Evolutionary conservation across 2,329 filamentous ascomycete species (phyloP).

Genomic region (Mycocentrospora acerina): DNA sequence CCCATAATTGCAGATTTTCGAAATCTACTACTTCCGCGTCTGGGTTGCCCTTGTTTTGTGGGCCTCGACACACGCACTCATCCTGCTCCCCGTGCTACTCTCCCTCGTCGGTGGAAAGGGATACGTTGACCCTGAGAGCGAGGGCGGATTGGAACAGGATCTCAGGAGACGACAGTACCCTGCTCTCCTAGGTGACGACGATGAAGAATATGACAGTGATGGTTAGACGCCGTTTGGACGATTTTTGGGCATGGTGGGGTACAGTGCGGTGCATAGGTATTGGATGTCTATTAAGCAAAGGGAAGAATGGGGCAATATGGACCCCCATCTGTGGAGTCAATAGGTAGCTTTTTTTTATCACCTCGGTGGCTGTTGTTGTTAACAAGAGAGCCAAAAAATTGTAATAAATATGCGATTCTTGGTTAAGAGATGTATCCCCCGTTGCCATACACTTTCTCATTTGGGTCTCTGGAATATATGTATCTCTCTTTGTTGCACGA

Average conservation of each 20-base stretch:
- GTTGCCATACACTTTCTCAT: no score
- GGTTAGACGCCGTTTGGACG: no score
- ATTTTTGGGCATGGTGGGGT: not conserved
- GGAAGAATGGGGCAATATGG: no score
- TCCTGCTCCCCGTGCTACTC: constrained; percentile 88
- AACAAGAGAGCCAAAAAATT: no score
- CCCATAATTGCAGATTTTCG: constrained; percentile 70
- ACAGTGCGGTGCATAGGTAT: not conserved
- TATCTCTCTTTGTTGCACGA: no score
- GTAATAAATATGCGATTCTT: no score
- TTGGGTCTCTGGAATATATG: no score
- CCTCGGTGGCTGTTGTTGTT: no score
- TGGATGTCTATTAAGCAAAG: not conserved
- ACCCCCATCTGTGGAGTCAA: no score
- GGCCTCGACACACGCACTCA: constrained; percentile 81
- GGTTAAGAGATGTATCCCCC: no score
- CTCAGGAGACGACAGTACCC: constrained; percentile 77
- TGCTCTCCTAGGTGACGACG: constrained; percentile 64
- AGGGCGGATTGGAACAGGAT: constrained; percentile 88
- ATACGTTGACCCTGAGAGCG: constrained; percentile 82
- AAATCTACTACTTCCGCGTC: constrained; percentile 98
- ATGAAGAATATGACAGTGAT: constrained; percentile 68
- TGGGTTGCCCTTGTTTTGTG: constrained; percentile 92
- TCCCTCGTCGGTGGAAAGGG: constrained; percentile 81
- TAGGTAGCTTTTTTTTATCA: no score